Evolutionary conservation across 2,329 filamentous ascomycete genomes (phyloP), one percentile per base, ranked within the genome.

Genomic region (Hymenoscyphus occultus): DNA sequence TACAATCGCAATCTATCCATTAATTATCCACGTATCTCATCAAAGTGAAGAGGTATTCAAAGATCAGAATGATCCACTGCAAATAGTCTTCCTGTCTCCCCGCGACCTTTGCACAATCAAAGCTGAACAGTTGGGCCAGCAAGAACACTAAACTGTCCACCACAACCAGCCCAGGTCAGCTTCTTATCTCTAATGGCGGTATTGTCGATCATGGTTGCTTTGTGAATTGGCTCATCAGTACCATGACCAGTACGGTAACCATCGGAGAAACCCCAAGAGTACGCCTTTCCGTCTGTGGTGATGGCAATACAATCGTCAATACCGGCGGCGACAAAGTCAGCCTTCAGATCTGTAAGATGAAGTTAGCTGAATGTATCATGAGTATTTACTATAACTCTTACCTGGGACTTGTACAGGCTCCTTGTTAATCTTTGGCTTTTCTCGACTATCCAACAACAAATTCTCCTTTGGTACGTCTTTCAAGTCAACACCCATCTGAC

Each of bases 161-260:
- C 93, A 39, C 89, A 90, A 56, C 90, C 91, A 16, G 91, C 91
- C 78, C 84, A 92, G 42, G 87, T 83, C 57, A 97, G 82, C 76
- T 88, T 86, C 78, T 89, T 88, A 51, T 86, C 91, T 45, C 87
- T 84, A 31, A 95, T 85, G 51, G 92, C 93, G 14, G 88, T 90
- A 80, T 96, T 96, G 73, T 95, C 90, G 63, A 97, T 90, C 58
- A 89, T 73, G 0, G 90, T 94, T 0, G 93, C 91, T 22, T 85
- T 82, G 71, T 89, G 83, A 32, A 97, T 84, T 71, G 96, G 91
- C 59, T 96, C 91, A 22, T 87, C 86, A 1, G 84, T 88, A 51
- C 90, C 91, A 71, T 88, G 88, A 12, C 91, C 91, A 3, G 90
- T 92, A 78, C 93, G 90, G 77, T 91, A 93, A 72, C 89, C 92